Evolutionary conservation across 805 yeast genomes (phyloP).

Genomic region (Metschnikowia continentalis): DNA sequence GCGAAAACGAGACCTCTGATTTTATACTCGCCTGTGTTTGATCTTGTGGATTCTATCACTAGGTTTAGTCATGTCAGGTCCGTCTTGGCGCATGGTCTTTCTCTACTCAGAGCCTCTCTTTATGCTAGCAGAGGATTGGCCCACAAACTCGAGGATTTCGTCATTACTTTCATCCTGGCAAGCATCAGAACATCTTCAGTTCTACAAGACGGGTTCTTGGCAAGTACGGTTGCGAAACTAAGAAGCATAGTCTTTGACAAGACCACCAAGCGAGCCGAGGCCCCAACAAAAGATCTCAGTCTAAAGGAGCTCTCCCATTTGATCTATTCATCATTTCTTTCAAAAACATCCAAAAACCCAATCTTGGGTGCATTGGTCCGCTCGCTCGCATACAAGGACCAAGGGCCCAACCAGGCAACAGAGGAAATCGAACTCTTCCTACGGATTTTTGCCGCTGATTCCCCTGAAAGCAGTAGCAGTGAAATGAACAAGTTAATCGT

Average conservation of each 20-base stretch:
- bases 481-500: conserved; percentile 22
- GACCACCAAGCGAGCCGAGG: background rate
- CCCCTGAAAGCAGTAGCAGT: conserved; percentile 4
- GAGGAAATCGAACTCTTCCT: conserved; percentile 13
- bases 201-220: conserved; percentile 10
- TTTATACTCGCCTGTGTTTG: conserved; percentile 16
- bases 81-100: conserved; percentile 12
- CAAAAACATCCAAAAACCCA: background rate
- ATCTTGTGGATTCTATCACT: conserved; percentile 18
- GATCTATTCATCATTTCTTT: background rate
- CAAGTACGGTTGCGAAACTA: conserved; percentile 14
- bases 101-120: conserved; percentile 3
- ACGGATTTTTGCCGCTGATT: conserved; percentile 15
- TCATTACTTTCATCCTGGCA: background rate
- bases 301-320: conserved; percentile 1
- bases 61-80: conserved; percentile 19
- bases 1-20: background rate
- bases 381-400: conserved; percentile 12
- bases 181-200: conserved; percentile 7
- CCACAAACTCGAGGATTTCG: conserved; percentile 7
- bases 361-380: conserved; percentile 3
- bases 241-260: conserved; percentile 14
- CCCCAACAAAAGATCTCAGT: background rate
- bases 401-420: conserved; percentile 16
- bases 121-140: conserved; percentile 4